Evolutionary conservation across 2,329 filamentous ascomycete genomes (phyloP), one percentile per base, ranked within the genome.

Genomic region (Ophiostoma perfectum): DNA sequence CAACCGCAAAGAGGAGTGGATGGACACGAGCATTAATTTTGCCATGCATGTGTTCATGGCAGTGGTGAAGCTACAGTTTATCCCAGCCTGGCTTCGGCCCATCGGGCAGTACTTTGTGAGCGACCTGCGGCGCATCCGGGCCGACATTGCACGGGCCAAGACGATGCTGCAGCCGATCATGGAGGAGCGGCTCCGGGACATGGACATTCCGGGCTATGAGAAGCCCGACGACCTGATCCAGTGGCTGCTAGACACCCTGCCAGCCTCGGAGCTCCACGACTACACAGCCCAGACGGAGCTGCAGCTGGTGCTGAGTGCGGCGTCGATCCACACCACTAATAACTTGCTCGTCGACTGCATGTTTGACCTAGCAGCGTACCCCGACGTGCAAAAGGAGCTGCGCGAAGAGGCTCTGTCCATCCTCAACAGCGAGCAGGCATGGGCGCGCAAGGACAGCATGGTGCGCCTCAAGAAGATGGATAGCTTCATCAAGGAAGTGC

Each of bases 1-100:
- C 68, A 84, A 81, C 72, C 82, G 83, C 18, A 77, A 81, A 55
- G 80, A 84, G 71, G 78, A 80, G 69, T 87, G 84, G 84, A 80
- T 86, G 77, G 77, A 81, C 64, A 81, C 81, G 27, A 80, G 79
- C 75, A 78, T 83, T 75, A 79, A 82, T 74, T 85, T 82, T 73
- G 81, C 82, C 65, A 75, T 82, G 36, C 78, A 83, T 70, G 78
- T 82, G 70, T 81, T 86, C 74, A 75, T 80, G 72, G 78, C 81
- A 64, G 76, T 82, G 64, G 74, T 83, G 68, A 79, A 83, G 72
- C 78, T 88, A 52, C 82, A 84, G 70, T 79, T 83, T 72, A 83
- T 84, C 68, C 82, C 82, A 1, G 78, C 78, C 11, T 83, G 82
- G 81, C 76, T 81, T 70, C 80, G 82, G 1, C 82, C 82, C 0